Evolutionary conservation across 768 basidiomycete genomes (phyloP).

Genomic region (Boletus bicolor): DNA sequence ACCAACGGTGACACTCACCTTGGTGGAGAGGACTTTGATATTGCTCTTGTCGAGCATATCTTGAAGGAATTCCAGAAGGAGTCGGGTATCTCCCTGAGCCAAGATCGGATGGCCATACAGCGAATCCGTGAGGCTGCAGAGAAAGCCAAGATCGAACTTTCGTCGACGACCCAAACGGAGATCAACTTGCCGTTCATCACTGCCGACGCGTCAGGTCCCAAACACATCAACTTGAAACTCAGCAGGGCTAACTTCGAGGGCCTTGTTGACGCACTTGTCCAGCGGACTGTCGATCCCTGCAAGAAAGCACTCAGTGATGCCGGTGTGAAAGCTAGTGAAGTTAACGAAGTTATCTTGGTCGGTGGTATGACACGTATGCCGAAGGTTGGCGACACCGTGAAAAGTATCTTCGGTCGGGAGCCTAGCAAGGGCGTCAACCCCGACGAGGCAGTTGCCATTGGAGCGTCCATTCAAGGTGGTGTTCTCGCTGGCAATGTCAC

Average conservation of each 20-base stretch:
- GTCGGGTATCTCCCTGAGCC: slow-evolving; percentile 71
- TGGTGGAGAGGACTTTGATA: slow-evolving; percentile 96
- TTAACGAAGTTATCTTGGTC: slow-evolving; percentile 96
- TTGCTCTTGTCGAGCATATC: slow-evolving; percentile 81
- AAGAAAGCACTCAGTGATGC: slow-evolving; percentile 96
- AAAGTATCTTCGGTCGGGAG: slow-evolving; percentile 86
- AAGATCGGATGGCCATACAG: slow-evolving; percentile 96
- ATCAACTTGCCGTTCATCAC: slow-evolving; percentile 99
- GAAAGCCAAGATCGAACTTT: slow-evolving; percentile 99
- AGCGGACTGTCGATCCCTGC: slow-evolving; percentile 92
- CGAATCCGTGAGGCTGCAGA: slow-evolving; percentile 99
- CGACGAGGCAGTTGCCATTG: slow-evolving; percentile 98
- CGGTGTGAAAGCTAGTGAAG: slow-evolving; percentile 86
- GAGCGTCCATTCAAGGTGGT: slow-evolving; percentile 97
- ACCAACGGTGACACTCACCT: slow-evolving; percentile 99
- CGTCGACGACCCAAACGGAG: slow-evolving; percentile 92
- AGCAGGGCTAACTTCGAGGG: slow-evolving; percentile 87
- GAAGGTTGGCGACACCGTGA: slow-evolving; percentile 86
- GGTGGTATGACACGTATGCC: slow-evolving; percentile 99
- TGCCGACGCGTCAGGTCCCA: slow-evolving; percentile 89
- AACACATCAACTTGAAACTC: slow-evolving; percentile 94
- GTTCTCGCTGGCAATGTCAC: slow-evolving; percentile 96
- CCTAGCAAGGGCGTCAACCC: slow-evolving; percentile 99
- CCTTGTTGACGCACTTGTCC: slow-evolving; percentile 77
- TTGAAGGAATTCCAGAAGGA: slow-evolving; percentile 95